These are phyloP conservation scores for Stenogyne calaminthoides DNA, from an alignment of 305 asterid genomes.

Conservation along the genomic window DNA sequence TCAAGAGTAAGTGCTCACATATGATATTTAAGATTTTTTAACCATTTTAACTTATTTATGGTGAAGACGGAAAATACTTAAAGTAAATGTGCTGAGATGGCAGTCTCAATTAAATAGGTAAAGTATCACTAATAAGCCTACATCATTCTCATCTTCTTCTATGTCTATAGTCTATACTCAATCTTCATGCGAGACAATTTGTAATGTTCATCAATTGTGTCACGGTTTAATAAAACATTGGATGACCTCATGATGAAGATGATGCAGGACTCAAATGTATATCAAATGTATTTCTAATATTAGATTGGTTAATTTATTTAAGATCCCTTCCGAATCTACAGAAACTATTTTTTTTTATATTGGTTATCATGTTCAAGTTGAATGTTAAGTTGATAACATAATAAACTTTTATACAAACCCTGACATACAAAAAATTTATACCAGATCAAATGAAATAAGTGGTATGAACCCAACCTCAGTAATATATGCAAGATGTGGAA, in stretches of 20 bases:
- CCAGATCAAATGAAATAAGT: not conserved
- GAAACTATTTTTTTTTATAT: not conserved
- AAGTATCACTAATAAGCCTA: not conserved
- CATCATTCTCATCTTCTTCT: not conserved
- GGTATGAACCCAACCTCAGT: not conserved
- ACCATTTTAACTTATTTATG: not conserved
- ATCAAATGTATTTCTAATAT: no score
- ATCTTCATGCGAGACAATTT: not conserved
- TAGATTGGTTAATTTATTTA: not conserved
- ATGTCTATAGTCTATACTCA: not conserved
- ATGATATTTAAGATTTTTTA: not conserved
- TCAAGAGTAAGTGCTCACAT: not conserved
- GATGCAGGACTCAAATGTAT: not conserved
- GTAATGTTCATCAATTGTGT: not conserved
- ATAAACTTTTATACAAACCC: no score
- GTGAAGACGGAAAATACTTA: not conserved
- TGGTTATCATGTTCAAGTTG: no score
- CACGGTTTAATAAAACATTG: not conserved
- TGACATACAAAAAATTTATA: no score
- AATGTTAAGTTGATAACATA: no score
- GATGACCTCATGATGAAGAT: not conserved
- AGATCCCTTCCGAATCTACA: no score
- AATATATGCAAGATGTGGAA: no score
- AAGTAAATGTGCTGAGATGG: not conserved
- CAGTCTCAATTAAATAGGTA: no score